Conservation (phyloP, 2,329 filamentous ascomycete species). For the Talaromyces sp. region DNA sequence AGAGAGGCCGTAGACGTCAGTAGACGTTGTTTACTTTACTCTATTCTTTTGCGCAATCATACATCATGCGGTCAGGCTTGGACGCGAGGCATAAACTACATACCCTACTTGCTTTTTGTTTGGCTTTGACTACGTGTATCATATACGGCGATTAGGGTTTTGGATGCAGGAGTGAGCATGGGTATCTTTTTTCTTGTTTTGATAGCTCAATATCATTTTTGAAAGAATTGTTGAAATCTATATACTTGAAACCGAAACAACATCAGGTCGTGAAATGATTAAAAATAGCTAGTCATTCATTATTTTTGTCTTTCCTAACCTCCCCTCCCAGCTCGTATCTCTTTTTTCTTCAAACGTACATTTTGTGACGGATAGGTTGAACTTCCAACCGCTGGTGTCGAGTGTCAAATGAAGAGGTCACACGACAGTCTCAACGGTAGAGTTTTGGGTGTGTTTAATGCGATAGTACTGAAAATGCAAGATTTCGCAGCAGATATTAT, state of each 20-base stretch:
- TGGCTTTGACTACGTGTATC: neutral
- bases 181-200: neutral
- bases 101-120: constrained; percentile 1
- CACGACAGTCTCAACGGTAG: neutral
- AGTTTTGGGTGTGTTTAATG: neutral
- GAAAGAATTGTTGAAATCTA: constrained; percentile 3
- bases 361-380: constrained; percentile 1
- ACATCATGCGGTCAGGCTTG: neutral
- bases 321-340: neutral
- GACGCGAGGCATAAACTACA: constrained; percentile 4
- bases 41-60: neutral
- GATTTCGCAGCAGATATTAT: neutral
- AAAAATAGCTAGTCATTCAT: neutral
- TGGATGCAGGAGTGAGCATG: neutral
- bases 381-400: neutral
- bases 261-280: neutral
- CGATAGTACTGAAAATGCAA: neutral
- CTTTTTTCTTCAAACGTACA: neutral
- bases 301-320: neutral
- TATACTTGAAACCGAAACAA: neutral
- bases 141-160: constrained; percentile 2
- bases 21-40: neutral
- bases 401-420: neutral
- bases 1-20: constrained; percentile 38
- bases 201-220: constrained; percentile 1